Base-by-base conservation (phyloP, 306 rosid species). In the Erythrophleum fordii region DNA sequence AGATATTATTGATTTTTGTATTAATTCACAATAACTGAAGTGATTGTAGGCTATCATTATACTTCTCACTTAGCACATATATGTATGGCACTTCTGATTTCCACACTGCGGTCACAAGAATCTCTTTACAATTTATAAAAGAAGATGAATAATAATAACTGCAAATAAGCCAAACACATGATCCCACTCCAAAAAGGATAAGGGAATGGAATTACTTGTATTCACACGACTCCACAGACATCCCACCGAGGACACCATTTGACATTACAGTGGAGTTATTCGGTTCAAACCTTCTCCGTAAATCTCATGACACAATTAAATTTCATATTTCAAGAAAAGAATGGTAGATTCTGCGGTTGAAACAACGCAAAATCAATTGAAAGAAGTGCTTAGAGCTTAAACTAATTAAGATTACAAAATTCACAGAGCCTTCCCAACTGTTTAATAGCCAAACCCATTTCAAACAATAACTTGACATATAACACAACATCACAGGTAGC, bases 91-190 rank as follows among this genome's bases (percentile, higher is more conserved):
- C 22, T 22, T 53, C 23, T 18, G 42, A 5, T 20, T 53, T 55
- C 11, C 41, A 35, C 52, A 73, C 9, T 69, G 58, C 18, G 64
- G 18, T 64, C 59, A 31, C 61, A 48, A 53, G 44, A 67, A 74
- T 74, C 72, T 51, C 59, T 14, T 73, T 8, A 29, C 9, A 34
- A 70, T 2, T 61, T 62, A 39, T 10, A 64, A 69, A 56, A 61
- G 23, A 29, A n/a, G n/a, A n/a, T n/a, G n/a, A n/a, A 56, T 1
- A 10, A 0, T 23, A 11, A 8, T 23, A 3, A 28, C 73, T 45
- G 67, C 13, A 66, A 55, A 56, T 25, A 34, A 76, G 16, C 55
- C 37, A 45, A 46, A 13, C 6, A 37, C 34, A 46, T 34, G 64
- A 59, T 29, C 34, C 39, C 29, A 53, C 11, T 55, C 74, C 42